Evolutionary conservation across 2,329 filamentous ascomycete genomes (phyloP), one percentile per base, ranked within the genome.

Genomic region (Fusarium caatingaense): DNA sequence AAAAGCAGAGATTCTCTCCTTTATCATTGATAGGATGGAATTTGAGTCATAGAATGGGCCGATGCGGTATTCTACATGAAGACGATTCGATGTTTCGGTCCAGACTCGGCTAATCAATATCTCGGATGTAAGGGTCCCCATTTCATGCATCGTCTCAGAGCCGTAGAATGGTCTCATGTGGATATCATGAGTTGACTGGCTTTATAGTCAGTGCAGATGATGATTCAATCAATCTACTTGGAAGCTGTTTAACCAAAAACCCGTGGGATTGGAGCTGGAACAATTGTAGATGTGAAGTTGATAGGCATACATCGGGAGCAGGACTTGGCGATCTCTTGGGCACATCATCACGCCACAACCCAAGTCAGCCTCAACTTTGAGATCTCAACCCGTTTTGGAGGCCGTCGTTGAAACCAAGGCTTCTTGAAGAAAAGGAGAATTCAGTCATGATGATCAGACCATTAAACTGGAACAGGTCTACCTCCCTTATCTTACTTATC

Each of bases 21-120:
- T 10, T 27, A 9, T 46, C 49, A 50, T 15, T 20, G 37, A 10
- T 23, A 32, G 48, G 30, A 51, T 21, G 5, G 40, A 25, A 32
- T 28, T 18, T 15, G 25, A 49, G 41, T 63, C 49, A 40, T 30
- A 58, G 41, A 28, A 64, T 68, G 41, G 66, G 51, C 45, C 21
- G 41, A 37, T 30, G 2, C 6, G 56, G 27, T 23, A 49, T 48
- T 46, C 20, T 66, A 65, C 64, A 60, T 72, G 48, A 71, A 45
- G 46, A 62, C 60, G 55, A 54, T 55, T 62, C 57, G 62, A 59
- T 49, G 47, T 46, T 65, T 74, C 72, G 72, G 72, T 64, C 64
- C 63, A 72, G 64, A 51, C 68, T 75, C 72, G 72, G 72, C 72
- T 74, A 74, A 66, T 67, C 59, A 54, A 40, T 28, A 40, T 64